Conservation (phyloP, 106 monocot genomes). For the Allium fistulosum region DNA sequence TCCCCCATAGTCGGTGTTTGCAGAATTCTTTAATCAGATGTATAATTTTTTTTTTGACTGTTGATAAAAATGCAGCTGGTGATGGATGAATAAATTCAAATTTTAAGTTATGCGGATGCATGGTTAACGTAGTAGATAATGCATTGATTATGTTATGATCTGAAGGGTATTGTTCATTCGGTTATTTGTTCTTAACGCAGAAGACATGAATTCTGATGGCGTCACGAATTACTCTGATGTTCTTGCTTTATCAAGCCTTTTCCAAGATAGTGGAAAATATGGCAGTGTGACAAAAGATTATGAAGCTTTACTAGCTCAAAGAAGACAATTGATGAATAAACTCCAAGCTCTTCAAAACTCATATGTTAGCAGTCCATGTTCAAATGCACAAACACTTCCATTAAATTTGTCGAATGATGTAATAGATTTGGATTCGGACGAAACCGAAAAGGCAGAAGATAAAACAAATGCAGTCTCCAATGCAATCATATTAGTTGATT, state of each 20-base stretch:
- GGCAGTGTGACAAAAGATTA: constrained; percentile 34
- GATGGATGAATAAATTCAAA: too few species aligned
- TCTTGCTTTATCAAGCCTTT: constrained; percentile 3
- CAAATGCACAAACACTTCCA: not conserved
- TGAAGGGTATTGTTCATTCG: too few species aligned
- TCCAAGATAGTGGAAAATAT: constrained; percentile 24
- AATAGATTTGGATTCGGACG: constrained; percentile 6
- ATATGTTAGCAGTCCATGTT: not conserved
- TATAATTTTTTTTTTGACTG: too few species aligned
- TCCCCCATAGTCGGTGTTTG: too few species aligned
- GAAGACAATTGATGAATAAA: not conserved
- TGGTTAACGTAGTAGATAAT: too few species aligned
- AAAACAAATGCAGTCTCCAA: constrained; percentile 9
- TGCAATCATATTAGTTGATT: constrained; percentile 58
- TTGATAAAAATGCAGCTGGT: too few species aligned
- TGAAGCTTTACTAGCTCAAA: constrained; percentile 16
- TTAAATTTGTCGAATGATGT: not conserved
- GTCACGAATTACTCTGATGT: constrained; percentile 8
- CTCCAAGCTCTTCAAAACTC: not conserved
- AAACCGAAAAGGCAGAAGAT: constrained; percentile 6
- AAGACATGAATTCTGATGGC: not conserved
- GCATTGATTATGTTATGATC: too few species aligned
- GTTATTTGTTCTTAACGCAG: not conserved
- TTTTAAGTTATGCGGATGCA: too few species aligned
- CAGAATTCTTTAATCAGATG: too few species aligned